phyloP scores from a whole-genome alignment of 108 stramenopile species.

The Pinguiococcus pyrenoidosus region DNA sequence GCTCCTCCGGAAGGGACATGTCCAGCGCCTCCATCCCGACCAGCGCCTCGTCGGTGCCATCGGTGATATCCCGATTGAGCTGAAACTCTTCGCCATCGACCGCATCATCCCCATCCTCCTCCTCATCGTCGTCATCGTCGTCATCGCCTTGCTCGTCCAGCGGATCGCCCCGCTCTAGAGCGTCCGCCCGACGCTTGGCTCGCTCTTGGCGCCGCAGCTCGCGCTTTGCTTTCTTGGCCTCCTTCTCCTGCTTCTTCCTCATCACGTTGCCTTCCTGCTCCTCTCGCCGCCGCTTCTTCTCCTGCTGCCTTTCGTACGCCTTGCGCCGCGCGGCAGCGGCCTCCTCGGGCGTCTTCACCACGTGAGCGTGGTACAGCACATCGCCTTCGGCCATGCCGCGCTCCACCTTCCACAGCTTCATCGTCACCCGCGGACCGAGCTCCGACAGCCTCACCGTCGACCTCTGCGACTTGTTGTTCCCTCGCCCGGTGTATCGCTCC shows the following conservation, averaged over 20 bases:
- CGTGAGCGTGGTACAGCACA: slow-evolving; percentile 91
- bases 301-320: slow-evolving; percentile 13
- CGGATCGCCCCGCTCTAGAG: no score
- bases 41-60: no score
- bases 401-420: slow-evolving; percentile 86
- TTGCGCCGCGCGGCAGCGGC: slow-evolving; percentile 4
- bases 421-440: slow-evolving; percentile 76
- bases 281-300: slow-evolving; percentile 22
- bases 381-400: slow-evolving; percentile 77
- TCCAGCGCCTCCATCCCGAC: no score
- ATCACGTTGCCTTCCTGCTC: slow-evolving; percentile 41
- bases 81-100: neutral
- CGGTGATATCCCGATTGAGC: no score
- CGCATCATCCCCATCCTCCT: neutral
- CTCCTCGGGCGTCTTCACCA: slow-evolving; percentile 27
- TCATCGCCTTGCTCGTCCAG: slow-evolving; percentile 4
- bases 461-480: slow-evolving; percentile 61
- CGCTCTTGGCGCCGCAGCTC: neutral
- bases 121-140: slow-evolving; percentile 4
- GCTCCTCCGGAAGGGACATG: no score
- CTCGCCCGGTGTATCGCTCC: slow-evolving; percentile 60
- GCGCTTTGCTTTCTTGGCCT: slow-evolving; percentile 12
- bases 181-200: no score
- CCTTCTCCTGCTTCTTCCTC: slow-evolving; percentile 28
- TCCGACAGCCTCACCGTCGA: slow-evolving; percentile 87